phyloP scores from a whole-genome alignment of 305 asterid genomes.

The Fraxinus nigra region DNA sequence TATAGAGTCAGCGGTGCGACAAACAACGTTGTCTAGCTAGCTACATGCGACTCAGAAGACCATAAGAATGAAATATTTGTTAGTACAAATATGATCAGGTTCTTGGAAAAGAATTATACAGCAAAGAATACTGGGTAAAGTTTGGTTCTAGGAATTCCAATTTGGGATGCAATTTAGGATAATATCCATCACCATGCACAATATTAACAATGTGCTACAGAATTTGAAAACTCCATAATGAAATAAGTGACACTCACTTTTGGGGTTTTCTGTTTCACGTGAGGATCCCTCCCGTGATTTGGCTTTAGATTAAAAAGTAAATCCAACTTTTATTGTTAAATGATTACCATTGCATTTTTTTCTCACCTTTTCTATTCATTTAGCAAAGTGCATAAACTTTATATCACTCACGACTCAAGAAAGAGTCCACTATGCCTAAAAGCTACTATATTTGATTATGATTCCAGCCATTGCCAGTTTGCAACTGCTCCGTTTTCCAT shows the following conservation, averaged over 20 bases:
- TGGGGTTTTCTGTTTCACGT: constrained; percentile 26
- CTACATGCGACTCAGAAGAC: too few relatives aligned
- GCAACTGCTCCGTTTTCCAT: constrained; percentile 31
- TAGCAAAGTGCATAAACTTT: constrained; percentile 37
- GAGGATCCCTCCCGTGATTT: constrained; percentile 47
- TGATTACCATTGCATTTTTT: constrained; percentile 41
- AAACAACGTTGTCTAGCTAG: too few relatives aligned
- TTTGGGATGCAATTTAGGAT: too few relatives aligned
- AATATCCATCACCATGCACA: neutral
- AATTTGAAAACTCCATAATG: constrained; percentile 16
- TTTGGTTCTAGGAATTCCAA: neutral
- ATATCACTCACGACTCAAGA: constrained; percentile 22
- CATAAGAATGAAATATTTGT: too few relatives aligned
- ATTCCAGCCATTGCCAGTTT: constrained; percentile 84
- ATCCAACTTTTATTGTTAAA: constrained; percentile 53
- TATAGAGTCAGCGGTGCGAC: too few relatives aligned
- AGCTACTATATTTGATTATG: constrained; percentile 48
- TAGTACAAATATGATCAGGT: too few relatives aligned
- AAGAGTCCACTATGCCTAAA: constrained; percentile 57
- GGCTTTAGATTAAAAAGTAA: constrained; percentile 56
- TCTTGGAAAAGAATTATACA: neutral
- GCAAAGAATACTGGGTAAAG: neutral
- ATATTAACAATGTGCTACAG: neutral
- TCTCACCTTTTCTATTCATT: constrained; percentile 15
- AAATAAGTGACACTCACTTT: constrained; percentile 19